Evolutionary conservation across 805 yeast genomes (phyloP).

Genomic region (Saccharomycopsis sp.): DNA sequence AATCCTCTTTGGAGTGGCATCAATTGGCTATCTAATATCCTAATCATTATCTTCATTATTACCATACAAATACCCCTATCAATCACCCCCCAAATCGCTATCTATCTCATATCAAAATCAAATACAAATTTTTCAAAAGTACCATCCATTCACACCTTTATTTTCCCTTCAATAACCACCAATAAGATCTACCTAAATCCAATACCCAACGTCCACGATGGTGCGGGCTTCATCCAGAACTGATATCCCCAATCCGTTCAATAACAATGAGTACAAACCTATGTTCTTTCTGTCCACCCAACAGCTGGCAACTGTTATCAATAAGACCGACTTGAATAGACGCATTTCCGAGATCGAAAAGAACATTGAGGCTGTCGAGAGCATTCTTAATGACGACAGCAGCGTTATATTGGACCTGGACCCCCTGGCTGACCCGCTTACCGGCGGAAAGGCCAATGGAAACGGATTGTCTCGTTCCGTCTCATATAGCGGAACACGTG

Average conservation of each 20-base stretch:
- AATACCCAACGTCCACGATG: background rate
- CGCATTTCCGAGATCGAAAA: conserved; percentile 18
- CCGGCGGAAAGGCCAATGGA: background rate
- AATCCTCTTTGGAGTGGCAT: too few species aligned
- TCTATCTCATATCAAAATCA: too few species aligned
- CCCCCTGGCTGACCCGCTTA: background rate
- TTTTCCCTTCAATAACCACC: background rate
- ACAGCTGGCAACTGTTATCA: conserved; percentile 9
- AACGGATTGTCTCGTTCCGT: background rate
- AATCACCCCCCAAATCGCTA: too few species aligned
- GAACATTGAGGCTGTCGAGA: conserved; percentile 19
- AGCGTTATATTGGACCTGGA: conserved; percentile 15
- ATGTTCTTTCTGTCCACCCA: conserved; percentile 19
- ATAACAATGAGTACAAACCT: conserved; percentile 20
- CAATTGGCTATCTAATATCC: too few species aligned
- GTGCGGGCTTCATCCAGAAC: conserved; percentile 2
- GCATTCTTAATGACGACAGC: conserved; percentile 13
- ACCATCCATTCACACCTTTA: background rate
- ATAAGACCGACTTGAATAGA: conserved; percentile 12
- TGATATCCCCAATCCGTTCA: conserved; percentile 22
- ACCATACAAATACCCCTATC: too few species aligned
- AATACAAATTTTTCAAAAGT: background rate
- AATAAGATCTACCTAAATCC: background rate
- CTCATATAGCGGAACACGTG: background rate
- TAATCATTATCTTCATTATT: too few species aligned